Conservation (phyloP, 768 basidiomycete genomes). For the Lyophyllum atratum region DNA sequence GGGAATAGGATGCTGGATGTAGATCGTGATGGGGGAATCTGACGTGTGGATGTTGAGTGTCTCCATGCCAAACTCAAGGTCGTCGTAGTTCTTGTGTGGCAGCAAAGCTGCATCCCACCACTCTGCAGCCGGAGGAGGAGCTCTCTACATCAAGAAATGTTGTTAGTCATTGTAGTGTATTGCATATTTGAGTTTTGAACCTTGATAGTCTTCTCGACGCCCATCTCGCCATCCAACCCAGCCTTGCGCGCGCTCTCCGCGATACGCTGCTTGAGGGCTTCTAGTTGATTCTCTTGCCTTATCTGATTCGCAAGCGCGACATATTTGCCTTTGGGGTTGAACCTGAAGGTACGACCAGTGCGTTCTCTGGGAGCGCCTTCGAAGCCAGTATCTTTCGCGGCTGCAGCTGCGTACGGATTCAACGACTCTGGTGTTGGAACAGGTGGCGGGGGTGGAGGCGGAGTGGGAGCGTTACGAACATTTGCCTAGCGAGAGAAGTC, state of each 20-base stretch:
- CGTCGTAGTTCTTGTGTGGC: slow-evolving; percentile 78
- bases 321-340: slow-evolving; percentile 94
- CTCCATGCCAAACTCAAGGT: slow-evolving; percentile 59
- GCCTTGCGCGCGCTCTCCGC: slow-evolving; percentile 92
- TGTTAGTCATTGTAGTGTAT: neutral
- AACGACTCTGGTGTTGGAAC: slow-evolving; percentile 43
- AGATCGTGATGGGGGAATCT: slow-evolving; percentile 81
- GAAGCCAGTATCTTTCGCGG: slow-evolving; percentile 62
- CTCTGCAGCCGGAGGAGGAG: slow-evolving; percentile 86
- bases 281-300: slow-evolving; percentile 77
- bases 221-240: slow-evolving; percentile 92
- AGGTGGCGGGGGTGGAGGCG: slow-evolving; percentile 47
- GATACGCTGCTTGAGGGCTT: slow-evolving; percentile 90
- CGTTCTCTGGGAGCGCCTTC: slow-evolving; percentile 78
- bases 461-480: slow-evolving; percentile 70
- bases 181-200: slow-evolving; percentile 39
- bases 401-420: slow-evolving; percentile 77
- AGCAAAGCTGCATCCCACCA: slow-evolving; percentile 97
- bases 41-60: slow-evolving; percentile 63
- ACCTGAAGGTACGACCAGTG: slow-evolving; percentile 70
- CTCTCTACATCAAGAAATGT: slow-evolving; percentile 48
- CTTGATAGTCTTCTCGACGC: slow-evolving; percentile 86
- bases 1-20: slow-evolving; percentile 96
- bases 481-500: slow-evolving; percentile 54
- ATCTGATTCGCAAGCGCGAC: slow-evolving; percentile 71